A percentile compares a stretch with the other conserved stretches of the same genome.
Conservation (phyloP, 176 grass and related monocot species). For the Musa schizocarpa region DNA sequence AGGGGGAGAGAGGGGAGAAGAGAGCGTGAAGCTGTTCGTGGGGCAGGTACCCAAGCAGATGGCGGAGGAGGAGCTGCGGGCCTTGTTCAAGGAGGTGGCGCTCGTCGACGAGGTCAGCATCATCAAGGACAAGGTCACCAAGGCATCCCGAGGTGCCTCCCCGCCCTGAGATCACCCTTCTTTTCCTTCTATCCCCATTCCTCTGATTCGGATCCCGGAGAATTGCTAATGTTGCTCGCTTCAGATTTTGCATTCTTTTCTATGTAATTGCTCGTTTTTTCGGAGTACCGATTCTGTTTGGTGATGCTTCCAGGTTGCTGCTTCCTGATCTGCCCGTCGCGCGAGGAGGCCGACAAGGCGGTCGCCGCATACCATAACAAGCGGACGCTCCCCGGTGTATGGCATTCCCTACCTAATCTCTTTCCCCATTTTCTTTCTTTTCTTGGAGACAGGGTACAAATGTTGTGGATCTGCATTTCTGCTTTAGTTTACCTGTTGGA, state of each 20-base stretch:
- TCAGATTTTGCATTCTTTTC: no score
- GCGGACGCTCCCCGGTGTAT: slow-evolving; percentile 70
- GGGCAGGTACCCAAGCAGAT: slow-evolving; percentile 77
- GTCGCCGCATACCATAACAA: slow-evolving; percentile 91
- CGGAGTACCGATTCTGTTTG: no score
- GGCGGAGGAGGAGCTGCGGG: slow-evolving; percentile 54
- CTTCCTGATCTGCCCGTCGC: slow-evolving; percentile 87
- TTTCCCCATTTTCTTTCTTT: neutral
- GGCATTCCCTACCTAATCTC: neutral
- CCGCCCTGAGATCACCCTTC: slow-evolving; percentile 42
- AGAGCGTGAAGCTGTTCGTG: slow-evolving; percentile 77
- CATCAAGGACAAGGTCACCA: slow-evolving; percentile 91
- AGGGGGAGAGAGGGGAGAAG: slow-evolving; percentile 22
- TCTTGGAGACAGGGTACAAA: neutral
- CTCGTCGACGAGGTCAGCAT: slow-evolving; percentile 91
- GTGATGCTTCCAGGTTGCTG: slow-evolving; percentile 24
- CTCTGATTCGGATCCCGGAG: neutral
- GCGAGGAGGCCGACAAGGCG: slow-evolving; percentile 96
- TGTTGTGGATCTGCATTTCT: slow-evolving; percentile 1
- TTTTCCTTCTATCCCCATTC: neutral
- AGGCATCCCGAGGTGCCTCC: slow-evolving; percentile 71
- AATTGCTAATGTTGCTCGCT: no score
- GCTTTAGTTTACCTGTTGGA: neutral
- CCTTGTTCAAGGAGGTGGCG: slow-evolving; percentile 76
- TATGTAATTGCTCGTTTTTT: no score